A percentile compares a stretch with the other conserved stretches of the same genome.
Conservation (phyloP, 1,284 basidiomycete species). For the Ustilago hordei region DNA sequence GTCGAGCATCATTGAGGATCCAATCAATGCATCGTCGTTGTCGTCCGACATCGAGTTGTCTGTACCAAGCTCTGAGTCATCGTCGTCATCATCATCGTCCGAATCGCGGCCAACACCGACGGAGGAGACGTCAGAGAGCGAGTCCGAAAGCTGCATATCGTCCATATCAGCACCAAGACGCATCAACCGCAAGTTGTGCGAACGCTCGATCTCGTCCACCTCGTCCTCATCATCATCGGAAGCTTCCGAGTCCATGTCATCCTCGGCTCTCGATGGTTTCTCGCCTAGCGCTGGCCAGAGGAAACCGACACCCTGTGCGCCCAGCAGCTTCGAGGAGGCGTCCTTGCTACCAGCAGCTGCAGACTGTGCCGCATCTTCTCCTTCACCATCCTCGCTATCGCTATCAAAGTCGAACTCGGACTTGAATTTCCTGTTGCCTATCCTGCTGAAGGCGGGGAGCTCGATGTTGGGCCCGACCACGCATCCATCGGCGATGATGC, state of each 20-base stretch:
- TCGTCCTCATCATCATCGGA: slow-evolving; percentile 48
- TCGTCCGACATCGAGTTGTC: slow-evolving; percentile 35
- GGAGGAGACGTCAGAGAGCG: slow-evolving; percentile 57
- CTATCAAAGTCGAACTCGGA: slow-evolving; percentile 51
- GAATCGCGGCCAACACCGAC: slow-evolving; percentile 56
- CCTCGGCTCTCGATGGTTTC: slow-evolving; percentile 20
- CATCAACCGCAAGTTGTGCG: slow-evolving; percentile 53
- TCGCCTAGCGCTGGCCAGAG: slow-evolving; percentile 61
- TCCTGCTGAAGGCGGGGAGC: slow-evolving; percentile 78
- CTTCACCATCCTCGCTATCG: slow-evolving; percentile 44
- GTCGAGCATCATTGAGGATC: slow-evolving; percentile 59
- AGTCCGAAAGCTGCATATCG: slow-evolving; percentile 49
- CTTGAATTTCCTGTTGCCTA: slow-evolving; percentile 73
- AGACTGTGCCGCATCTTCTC: slow-evolving; percentile 53
- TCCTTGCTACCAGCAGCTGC: slow-evolving; percentile 16
- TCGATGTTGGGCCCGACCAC: slow-evolving; percentile 72
- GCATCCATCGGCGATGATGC: slow-evolving; percentile 66
- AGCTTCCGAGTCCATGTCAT: slow-evolving; percentile 32
- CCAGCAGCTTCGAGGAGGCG: slow-evolving; percentile 37
- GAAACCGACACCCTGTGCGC: slow-evolving; percentile 48
- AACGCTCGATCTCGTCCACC: slow-evolving; percentile 53
- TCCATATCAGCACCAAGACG: slow-evolving; percentile 46
- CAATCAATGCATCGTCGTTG: slow-evolving; percentile 38
- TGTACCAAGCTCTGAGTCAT: slow-evolving; percentile 29
- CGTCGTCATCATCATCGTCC: slow-evolving; percentile 42